Evolutionary conservation across 2,329 filamentous ascomycete genomes (phyloP).

Genomic region (Microsporum canis): DNA sequence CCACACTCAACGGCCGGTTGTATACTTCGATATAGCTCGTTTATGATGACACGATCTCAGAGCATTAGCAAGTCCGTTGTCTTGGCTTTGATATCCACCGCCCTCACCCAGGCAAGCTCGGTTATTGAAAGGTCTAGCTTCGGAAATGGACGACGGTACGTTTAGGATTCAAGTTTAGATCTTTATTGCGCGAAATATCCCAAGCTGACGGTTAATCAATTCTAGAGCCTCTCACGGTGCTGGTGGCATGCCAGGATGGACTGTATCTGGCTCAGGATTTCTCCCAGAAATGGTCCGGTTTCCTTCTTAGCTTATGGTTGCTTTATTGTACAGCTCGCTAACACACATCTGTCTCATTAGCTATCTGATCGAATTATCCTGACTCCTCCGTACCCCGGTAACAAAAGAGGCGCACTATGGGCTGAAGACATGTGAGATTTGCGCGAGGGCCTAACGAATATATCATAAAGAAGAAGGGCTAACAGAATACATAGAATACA

Average conservation of each 20-base stretch:
- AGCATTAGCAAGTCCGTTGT: conserved; percentile 32
- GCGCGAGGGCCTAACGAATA: neutral
- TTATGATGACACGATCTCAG: conserved; percentile 12
- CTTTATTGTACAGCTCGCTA: neutral
- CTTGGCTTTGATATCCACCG: conserved; percentile 36
- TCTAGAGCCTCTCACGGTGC: conserved; percentile 49
- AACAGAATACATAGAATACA: neutral
- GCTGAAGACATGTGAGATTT: conserved; percentile 43
- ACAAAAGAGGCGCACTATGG: conserved; percentile 76
- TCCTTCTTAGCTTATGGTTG: neutral
- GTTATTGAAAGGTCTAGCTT: conserved; percentile 62
- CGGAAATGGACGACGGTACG: conserved; percentile 55
- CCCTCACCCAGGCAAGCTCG: conserved; percentile 46
- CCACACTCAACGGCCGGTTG: neutral
- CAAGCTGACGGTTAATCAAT: conserved; percentile 3
- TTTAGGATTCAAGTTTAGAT: neutral
- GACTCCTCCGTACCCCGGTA: conserved; percentile 77
- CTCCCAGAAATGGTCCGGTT: conserved; percentile 40
- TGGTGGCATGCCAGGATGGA: conserved; percentile 46
- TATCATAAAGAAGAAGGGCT: neutral
- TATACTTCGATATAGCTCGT: neutral
- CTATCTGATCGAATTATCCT: conserved; percentile 87
- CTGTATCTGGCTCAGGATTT: conserved; percentile 44
- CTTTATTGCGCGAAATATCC: neutral
- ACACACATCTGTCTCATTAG: conserved; percentile 17